Conservation (phyloP, 345 rosid species). For the Erysimum cheiranthoides region DNA sequence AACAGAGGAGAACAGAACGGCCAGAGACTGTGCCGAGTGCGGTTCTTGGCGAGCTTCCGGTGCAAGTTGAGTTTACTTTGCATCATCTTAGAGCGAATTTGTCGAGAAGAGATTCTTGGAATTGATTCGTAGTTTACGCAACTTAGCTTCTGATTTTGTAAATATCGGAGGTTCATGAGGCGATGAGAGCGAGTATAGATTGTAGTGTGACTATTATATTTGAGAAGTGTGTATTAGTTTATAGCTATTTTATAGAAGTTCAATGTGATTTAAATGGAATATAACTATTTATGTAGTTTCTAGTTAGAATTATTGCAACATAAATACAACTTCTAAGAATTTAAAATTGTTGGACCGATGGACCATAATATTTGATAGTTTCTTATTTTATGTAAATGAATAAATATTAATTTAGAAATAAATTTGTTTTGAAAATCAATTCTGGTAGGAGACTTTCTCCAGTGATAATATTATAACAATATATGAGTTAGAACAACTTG, state of each 20-base stretch:
- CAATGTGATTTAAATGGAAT: background rate
- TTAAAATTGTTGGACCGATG: too few relatives aligned
- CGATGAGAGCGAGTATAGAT: background rate
- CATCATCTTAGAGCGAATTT: conserved; percentile 51
- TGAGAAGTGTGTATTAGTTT: background rate
- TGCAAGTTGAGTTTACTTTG: conserved; percentile 51
- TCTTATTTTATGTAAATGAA: too few relatives aligned
- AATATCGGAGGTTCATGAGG: background rate
- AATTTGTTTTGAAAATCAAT: too few relatives aligned
- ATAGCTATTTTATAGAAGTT: background rate
- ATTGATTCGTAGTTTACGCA: conserved; percentile 18
- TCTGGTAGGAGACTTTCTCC: too few relatives aligned
- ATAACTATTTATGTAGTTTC: background rate
- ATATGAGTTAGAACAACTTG: too few relatives aligned
- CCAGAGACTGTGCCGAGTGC: conserved; percentile 24
- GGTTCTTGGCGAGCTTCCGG: conserved; percentile 51
- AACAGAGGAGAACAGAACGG: conserved; percentile 40
- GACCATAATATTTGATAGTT: too few relatives aligned
- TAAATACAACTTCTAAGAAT: too few relatives aligned
- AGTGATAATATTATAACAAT: too few relatives aligned
- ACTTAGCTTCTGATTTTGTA: conserved; percentile 8
- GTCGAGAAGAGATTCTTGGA: conserved; percentile 46
- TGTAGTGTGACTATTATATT: background rate
- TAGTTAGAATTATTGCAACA: too few relatives aligned
- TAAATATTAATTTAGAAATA: too few relatives aligned